Conservation (phyloP, 2,329 filamentous ascomycete species). For the Blumeria graminis region DNA sequence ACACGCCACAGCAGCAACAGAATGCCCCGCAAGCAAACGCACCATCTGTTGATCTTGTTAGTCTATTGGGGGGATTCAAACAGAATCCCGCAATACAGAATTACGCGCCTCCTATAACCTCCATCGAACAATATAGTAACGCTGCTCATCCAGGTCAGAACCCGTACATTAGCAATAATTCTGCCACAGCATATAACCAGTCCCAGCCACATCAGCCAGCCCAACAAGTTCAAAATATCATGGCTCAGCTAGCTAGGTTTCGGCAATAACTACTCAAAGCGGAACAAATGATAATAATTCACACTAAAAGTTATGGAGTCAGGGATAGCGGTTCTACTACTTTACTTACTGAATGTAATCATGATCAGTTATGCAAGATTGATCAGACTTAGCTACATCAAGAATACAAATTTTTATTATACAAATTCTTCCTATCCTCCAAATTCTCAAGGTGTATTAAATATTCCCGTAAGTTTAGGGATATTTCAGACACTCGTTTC, state of each 20-base stretch:
- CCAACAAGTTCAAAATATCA: constrained; percentile 44
- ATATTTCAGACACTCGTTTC: no score
- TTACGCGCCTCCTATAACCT: constrained; percentile 6
- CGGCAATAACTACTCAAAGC: constrained; percentile 21
- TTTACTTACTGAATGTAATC: neutral
- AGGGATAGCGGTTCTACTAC: neutral
- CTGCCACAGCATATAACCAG: constrained; percentile 12
- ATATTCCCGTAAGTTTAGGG: no score
- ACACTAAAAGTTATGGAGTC: neutral
- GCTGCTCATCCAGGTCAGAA: constrained; percentile 9
- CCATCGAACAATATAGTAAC: constrained; percentile 7
- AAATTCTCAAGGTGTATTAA: no score
- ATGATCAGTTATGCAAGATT: neutral
- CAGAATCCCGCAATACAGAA: constrained; percentile 14
- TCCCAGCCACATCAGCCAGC: constrained; percentile 16
- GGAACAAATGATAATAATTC: neutral
- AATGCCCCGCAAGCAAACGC: constrained; percentile 14
- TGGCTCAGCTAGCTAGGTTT: constrained; percentile 45
- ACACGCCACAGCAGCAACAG: constrained; percentile 9
- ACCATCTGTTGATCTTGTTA: constrained; percentile 14
- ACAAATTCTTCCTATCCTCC: neutral
- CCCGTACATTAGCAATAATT: constrained; percentile 10
- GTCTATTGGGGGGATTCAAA: constrained; percentile 13
- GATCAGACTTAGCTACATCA: neutral
- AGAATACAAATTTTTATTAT: neutral